These are phyloP conservation scores for Eutypella sp. DNA, from an alignment of 2,329 filamentous ascomycete species.

Conservation along the genomic window DNA sequence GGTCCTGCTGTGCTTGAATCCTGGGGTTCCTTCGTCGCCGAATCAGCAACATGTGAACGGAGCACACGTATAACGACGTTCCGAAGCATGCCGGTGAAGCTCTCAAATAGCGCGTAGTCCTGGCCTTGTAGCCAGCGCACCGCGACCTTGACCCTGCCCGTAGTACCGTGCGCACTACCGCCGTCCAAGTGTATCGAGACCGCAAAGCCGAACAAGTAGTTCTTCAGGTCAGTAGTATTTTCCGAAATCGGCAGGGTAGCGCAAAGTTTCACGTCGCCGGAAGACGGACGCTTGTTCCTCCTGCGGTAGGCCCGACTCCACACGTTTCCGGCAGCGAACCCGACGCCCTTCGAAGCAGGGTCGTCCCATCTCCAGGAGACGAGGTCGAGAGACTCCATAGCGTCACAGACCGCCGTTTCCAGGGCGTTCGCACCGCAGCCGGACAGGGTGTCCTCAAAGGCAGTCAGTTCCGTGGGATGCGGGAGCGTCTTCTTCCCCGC, in stretches of 20 bases:
- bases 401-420: conserved; percentile 31
- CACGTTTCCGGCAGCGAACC: conserved; percentile 64
- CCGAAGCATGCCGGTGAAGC: conserved; percentile 72
- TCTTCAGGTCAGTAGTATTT: conserved; percentile 11
- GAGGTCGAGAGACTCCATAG: conserved; percentile 54
- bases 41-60: background rate
- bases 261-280: too few relatives aligned
- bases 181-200: conserved; percentile 41
- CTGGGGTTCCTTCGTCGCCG: background rate
- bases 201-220: conserved; percentile 53
- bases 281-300: conserved; percentile 44
- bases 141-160: conserved; percentile 39
- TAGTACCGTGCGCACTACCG: conserved; percentile 22
- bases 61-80: conserved; percentile 10
- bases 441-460: conserved; percentile 32
- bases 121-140: conserved; percentile 72
- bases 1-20: too few relatives aligned
- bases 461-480: conserved; percentile 31
- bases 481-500: conserved; percentile 41
- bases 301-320: conserved; percentile 74
- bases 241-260: too few relatives aligned
- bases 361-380: conserved; percentile 59
- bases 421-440: conserved; percentile 6
- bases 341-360: conserved; percentile 49
- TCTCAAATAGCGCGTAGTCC: conserved; percentile 74